Conservation (phyloP, 2,329 filamentous ascomycete species). For the Aspergillus quadrilineatus region DNA sequence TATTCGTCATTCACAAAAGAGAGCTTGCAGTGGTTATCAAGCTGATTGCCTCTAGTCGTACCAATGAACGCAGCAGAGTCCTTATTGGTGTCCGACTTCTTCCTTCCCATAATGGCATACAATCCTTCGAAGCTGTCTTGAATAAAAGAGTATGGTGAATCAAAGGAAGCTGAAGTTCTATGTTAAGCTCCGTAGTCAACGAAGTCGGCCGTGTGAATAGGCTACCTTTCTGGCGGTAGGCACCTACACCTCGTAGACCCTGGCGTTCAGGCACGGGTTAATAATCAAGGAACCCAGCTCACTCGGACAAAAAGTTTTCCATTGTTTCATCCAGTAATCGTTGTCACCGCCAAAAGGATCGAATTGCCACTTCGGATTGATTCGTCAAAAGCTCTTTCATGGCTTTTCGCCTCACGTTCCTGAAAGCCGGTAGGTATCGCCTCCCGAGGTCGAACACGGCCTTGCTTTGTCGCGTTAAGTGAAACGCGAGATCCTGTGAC, state of each 20-base stretch:
- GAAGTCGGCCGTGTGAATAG: too few relatives aligned
- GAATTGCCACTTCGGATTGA: conserved; percentile 10
- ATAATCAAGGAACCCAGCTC: conserved; percentile 10
- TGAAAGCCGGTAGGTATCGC: conserved; percentile 1
- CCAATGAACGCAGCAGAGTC: neutral
- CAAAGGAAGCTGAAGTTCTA: too few relatives aligned
- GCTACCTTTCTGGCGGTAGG: neutral
- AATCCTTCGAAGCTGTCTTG: neutral
- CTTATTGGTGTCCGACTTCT: neutral
- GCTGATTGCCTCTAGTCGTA: neutral
- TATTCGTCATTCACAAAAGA: neutral
- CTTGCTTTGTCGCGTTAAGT: conserved; percentile 36
- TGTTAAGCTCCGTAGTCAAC: too few relatives aligned
- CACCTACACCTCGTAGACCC: neutral
- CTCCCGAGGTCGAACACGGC: too few relatives aligned
- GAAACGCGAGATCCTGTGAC: conserved; percentile 38
- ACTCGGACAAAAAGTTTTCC: conserved; percentile 14
- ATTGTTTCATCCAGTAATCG: conserved; percentile 7
- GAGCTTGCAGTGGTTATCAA: neutral
- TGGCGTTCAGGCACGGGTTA: conserved; percentile 1
- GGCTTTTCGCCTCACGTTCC: neutral
- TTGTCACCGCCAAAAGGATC: conserved; percentile 1
- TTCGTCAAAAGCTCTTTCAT: conserved; percentile 6
- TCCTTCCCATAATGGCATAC: neutral
- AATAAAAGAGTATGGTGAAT: neutral